These are phyloP conservation scores for Pharnaceum exiguum DNA, from an alignment of 148 eudicot genomes.

Conservation along the genomic window DNA sequence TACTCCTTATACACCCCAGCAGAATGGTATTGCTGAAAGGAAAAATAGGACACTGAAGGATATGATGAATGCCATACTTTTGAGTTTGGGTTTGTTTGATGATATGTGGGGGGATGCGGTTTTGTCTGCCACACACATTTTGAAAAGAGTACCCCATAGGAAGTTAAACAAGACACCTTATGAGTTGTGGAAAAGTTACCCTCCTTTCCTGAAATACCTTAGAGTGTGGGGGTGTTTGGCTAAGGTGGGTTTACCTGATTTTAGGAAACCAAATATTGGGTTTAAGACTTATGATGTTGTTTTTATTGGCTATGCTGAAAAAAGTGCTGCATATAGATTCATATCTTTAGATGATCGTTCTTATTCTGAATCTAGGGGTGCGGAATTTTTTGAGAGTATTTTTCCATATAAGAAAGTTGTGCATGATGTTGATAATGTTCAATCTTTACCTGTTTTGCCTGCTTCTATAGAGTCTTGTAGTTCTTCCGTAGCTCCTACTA, in stretches of 20 bases:
- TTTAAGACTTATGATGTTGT: background rate
- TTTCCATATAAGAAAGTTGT: background rate
- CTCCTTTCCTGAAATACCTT: too few relatives aligned
- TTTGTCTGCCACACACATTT: background rate
- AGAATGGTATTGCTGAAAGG: background rate
- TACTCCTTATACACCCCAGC: background rate
- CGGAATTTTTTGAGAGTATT: background rate
- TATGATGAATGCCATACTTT: background rate
- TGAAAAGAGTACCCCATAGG: background rate
- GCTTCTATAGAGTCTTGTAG: too few relatives aligned
- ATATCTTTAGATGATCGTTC: background rate
- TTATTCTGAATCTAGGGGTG: background rate
- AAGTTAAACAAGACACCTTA: too few relatives aligned
- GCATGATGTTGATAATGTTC: too few relatives aligned
- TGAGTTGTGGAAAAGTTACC: too few relatives aligned
- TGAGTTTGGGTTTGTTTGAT: background rate
- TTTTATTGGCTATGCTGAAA: background rate
- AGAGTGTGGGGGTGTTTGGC: too few relatives aligned
- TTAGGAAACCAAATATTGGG: background rate
- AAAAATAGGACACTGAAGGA: background rate
- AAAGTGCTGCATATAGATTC: background rate
- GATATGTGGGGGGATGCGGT: background rate
- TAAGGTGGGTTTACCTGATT: background rate
- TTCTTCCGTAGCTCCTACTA: too few relatives aligned
- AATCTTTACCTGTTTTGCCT: too few relatives aligned